Evolutionary conservation across 1,284 basidiomycete species (phyloP), one percentile per base, ranked within the genome.

Genomic region (Sporisorium graminicola): DNA sequence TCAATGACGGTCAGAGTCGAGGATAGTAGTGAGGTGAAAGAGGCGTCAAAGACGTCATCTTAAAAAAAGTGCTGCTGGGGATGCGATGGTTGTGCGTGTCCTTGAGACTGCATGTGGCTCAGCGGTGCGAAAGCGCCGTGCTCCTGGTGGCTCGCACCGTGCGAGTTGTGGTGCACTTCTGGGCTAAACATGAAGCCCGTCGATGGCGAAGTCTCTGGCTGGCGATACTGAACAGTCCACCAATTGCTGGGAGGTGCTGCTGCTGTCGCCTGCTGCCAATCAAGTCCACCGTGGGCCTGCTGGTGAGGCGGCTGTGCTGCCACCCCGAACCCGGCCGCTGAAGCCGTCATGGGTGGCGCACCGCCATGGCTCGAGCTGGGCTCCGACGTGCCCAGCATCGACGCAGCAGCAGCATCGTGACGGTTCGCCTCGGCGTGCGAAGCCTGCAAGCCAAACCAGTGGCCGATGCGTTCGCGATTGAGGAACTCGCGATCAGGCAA

Each of bases 181-280:
- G 27, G 47, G 18, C 35, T 44, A 20, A 65, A 74, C 58, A 69
- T 49, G 52, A 74, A 74, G 33, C 46, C 49, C 3, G 16, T 55
- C 14, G 72, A 65, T 10, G 66, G 52, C 52, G 67, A 66, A n/a
- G 73, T 33, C 9, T 67, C 64, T 5, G 47, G 40, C 8, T 70
- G 73, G 31, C 61, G 61, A 42, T 75, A 70, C 37, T 75, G 73
- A 52, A 70, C 67, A 16, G 56, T 70, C 73, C 73, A 75, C 73
- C 73, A 75, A 20, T 61, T 62, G 37, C 54, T 58, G 37, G 40
- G 37, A 7, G 63, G 66, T 31, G 59, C 60, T 12, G 63, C 53
- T 16, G 63, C 53, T 18, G 71, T 53, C 24, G 65, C 54, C 26
- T 58, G 33, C 22, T 70, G 67, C 73, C 73, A 75, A 24, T 70